Percentiles rank a stretch among this genome's conserved stretches.
These are phyloP conservation scores for Solanum sejunctum DNA, from an alignment of 257 asterid species.

Conservation along the genomic window DNA sequence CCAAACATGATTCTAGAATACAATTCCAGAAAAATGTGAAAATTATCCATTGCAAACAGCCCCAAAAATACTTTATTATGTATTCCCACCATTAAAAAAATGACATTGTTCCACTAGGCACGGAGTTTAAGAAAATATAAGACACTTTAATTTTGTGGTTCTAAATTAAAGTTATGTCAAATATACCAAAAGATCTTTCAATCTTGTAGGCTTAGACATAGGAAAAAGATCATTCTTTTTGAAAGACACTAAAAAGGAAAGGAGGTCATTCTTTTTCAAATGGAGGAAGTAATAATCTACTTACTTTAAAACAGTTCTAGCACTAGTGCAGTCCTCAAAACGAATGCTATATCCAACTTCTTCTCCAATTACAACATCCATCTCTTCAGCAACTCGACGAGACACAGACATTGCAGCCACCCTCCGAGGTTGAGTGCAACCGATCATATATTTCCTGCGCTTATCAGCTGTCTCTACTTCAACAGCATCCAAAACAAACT, in stretches of 20 bases:
- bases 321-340: slow-evolving; percentile 91
- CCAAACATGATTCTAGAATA: background rate
- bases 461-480: slow-evolving; percentile 58
- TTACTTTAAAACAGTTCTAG: slow-evolving; percentile 71
- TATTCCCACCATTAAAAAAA: too few species aligned
- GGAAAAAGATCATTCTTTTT: too few species aligned
- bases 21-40: background rate
- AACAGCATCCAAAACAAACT: slow-evolving; percentile 77
- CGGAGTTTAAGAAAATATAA: too few species aligned
- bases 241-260: too few species aligned
- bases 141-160: too few species aligned
- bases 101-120: too few species aligned
- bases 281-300: background rate
- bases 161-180: too few species aligned
- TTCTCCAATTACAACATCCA: slow-evolving; percentile 94
- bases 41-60: background rate
- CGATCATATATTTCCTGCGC: slow-evolving; percentile 79
- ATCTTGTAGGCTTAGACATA: too few species aligned
- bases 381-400: slow-evolving; percentile 95
- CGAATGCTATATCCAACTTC: slow-evolving; percentile 98
- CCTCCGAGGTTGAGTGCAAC: slow-evolving; percentile 95
- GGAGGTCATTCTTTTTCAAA: too few species aligned
- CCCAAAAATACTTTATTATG: background rate
- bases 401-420: slow-evolving; percentile 99
- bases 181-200: too few species aligned